Evolutionary conservation across 169 alveolate genomes (phyloP).

Genomic region (Eimeria sp.): DNA sequence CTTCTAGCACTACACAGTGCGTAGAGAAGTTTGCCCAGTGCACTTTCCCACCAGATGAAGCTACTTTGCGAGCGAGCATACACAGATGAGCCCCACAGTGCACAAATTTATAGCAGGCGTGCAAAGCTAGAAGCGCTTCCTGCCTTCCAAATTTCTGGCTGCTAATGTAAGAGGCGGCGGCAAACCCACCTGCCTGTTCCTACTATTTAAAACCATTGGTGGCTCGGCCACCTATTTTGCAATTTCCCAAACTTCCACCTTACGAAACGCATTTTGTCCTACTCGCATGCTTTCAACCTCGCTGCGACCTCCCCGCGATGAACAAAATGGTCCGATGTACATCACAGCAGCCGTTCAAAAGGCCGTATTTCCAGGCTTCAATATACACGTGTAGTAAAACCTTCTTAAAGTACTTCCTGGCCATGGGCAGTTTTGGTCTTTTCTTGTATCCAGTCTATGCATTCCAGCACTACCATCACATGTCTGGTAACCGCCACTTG

Average conservation of each 20-base stretch:
- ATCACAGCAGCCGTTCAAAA: not conserved
- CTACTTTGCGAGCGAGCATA: not conserved
- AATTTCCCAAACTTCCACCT: not conserved
- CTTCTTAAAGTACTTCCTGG: constrained; percentile 12
- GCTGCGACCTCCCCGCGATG: not conserved
- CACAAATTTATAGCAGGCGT: not conserved
- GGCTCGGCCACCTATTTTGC: not conserved
- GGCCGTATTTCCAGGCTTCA: not conserved
- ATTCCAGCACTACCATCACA: not conserved
- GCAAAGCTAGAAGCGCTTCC: not conserved
- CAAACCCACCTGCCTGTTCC: not conserved
- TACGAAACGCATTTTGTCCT: not conserved
- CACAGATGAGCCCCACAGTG: not conserved
- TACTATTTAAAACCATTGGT: not conserved
- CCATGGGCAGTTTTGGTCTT: not conserved
- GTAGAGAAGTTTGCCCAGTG: not conserved
- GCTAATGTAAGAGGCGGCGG: not conserved
- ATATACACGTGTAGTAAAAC: not conserved
- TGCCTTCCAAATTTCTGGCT: not conserved
- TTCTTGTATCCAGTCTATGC: not conserved
- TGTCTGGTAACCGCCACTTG: not conserved
- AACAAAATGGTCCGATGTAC: not conserved
- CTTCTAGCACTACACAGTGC: not conserved
- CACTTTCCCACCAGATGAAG: not conserved
- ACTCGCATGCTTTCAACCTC: not conserved